Base-by-base conservation (phyloP, 805 yeast genomes). In the Wickerhamomyces mucosus region DNA sequence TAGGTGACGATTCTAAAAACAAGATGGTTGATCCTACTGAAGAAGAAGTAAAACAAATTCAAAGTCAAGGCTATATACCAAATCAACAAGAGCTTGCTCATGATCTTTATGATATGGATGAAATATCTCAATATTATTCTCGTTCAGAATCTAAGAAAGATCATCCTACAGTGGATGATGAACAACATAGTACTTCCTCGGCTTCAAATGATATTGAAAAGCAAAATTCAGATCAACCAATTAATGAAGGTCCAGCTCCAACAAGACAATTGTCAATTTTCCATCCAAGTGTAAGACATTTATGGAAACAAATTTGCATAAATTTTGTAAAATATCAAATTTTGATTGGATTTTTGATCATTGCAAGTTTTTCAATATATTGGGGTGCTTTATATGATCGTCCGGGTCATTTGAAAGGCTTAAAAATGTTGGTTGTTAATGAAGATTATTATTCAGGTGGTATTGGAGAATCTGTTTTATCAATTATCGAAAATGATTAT, bases 361-460 rank as follows among this genome's bases (percentile, higher is more conserved):
- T 70, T 30, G 43, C 42, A 4, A 33, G 48, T 6, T 46, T 59
- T 31, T 54, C 62, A 6, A 42, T 60, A 7, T 59, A 57, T 33
- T 58, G 63, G 61, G 65, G 65, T 13, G 53, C 63, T 5, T 36
- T 50, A 3, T 58, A 58, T 34, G 34, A 50, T 27, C 45, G 59
- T 31, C 15, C 32, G 2, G 43, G 42, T 8, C 37, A 54, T 26
- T 33, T 38, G 25, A 34, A 42, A 17, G 42, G 49, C 16, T 39
- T 60, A 17, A 41, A 46, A 20, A 45, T 53, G 42, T 36, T 59
- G 18, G 53, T 57, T 15, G 53, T 60, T 11, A 41, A 56, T 21
- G 59, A 56, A 29, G 64, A 59, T 34, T 53, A 46, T 21, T 37
- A 44, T 70, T 15, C 27, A 41, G 14, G 31, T 60, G 13, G 46